Conservation (phyloP, 1,139 yeast species). For the Eremothecium cymbalariae region DNA sequence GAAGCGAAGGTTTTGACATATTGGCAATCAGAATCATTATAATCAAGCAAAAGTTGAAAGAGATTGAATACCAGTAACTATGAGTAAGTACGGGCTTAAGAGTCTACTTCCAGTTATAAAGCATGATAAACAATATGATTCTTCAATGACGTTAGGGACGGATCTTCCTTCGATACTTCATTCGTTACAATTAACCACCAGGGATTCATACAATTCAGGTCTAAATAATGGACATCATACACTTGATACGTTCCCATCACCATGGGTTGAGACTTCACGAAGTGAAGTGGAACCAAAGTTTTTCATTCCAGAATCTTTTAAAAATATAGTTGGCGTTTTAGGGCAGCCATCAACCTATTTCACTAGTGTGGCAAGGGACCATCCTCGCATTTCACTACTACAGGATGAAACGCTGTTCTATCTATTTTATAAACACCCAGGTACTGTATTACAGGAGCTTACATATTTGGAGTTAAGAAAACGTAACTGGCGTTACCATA, state of each 20-base stretch:
- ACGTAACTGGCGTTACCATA: conserved; percentile 96
- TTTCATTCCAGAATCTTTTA: conserved; percentile 37
- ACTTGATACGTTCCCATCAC: conserved; percentile 72
- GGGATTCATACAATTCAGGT: conserved; percentile 23
- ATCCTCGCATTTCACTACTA: conserved; percentile 64
- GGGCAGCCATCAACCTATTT: conserved; percentile 29
- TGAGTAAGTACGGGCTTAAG: conserved; percentile 64
- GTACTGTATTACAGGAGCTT: conserved; percentile 86
- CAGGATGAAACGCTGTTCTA: conserved; percentile 91
- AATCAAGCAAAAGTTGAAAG: too few species aligned
- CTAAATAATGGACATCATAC: conserved; percentile 27
- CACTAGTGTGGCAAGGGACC: conserved; percentile 42
- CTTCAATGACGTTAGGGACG: conserved; percentile 63
- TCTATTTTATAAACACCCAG: conserved; percentile 88
- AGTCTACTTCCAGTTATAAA: conserved; percentile 63
- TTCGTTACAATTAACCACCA: conserved; percentile 30
- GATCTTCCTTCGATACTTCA: conserved; percentile 68
- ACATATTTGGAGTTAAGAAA: conserved; percentile 85
- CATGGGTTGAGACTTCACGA: conserved; percentile 89
- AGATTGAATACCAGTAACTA: too few species aligned
- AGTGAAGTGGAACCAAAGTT: conserved; percentile 82
- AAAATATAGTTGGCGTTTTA: conserved; percentile 35
- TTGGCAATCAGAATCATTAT: too few species aligned
- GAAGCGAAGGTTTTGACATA: too few species aligned
- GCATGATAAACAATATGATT: conserved; percentile 27